Conservation (phyloP, 441 rosid species). For the Gossypium laxum region DNA sequence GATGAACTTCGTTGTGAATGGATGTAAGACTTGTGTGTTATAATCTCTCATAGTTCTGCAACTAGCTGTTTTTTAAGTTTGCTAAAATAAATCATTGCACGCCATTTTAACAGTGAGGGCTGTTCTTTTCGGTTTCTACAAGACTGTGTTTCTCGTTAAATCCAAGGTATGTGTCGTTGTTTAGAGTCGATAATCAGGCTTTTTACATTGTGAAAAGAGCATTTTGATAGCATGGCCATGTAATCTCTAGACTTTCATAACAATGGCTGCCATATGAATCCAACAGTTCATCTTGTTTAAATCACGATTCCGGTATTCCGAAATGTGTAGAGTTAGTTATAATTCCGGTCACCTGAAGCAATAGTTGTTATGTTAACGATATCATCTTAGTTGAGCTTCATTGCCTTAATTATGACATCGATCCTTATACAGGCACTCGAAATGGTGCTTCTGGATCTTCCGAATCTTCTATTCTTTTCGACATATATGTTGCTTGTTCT, state of each 20-base stretch:
- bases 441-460: slow-evolving; percentile 43
- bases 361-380: not conserved
- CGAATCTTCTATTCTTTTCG: slow-evolving; percentile 44
- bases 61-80: slow-evolving; percentile 4
- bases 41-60: not conserved
- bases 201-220: not conserved
- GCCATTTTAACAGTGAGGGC: slow-evolving; percentile 39
- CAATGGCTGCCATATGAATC: not conserved
- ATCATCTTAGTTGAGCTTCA: slow-evolving; percentile 1
- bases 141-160: slow-evolving; percentile 34
- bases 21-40: slow-evolving; percentile 31
- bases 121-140: slow-evolving; percentile 40
- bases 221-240: not conserved
- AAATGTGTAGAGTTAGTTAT: no score
- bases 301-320: no score
- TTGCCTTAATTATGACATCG: not conserved
- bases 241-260: not conserved
- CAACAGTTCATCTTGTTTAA: no score
- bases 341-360: not conserved
- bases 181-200: not conserved
- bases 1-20: slow-evolving; percentile 69
- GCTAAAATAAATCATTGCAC: not conserved
- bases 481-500: slow-evolving; percentile 48
- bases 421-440: slow-evolving; percentile 31
- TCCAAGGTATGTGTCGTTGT: slow-evolving; percentile 28